Conservation (phyloP, 1,139 yeast genomes). For the Suhomyces bolitotheri region DNA sequence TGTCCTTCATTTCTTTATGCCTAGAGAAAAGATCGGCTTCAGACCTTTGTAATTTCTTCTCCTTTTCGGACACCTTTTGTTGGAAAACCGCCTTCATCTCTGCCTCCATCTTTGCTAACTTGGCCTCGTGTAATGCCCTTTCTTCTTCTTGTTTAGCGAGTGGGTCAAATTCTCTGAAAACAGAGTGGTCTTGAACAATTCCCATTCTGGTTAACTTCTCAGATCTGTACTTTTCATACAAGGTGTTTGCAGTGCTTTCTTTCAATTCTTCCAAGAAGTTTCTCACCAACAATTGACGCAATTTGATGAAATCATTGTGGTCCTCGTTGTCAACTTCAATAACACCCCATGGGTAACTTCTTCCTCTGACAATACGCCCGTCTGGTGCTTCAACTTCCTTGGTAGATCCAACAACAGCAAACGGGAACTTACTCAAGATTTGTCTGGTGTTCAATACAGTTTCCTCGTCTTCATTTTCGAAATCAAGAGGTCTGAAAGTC, state of each 20-base stretch:
- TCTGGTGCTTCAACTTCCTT: conserved; percentile 68
- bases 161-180: conserved; percentile 94
- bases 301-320: conserved; percentile 89
- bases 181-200: conserved; percentile 87
- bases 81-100: conserved; percentile 98
- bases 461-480: conserved; percentile 87
- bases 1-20: conserved; percentile 97
- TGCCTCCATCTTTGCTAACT: conserved; percentile 89
- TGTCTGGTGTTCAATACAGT: conserved; percentile 63
- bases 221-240: conserved; percentile 89
- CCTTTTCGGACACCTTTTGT: conserved; percentile 95
- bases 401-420: conserved; percentile 93
- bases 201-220: conserved; percentile 81
- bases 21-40: conserved; percentile 95
- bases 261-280: conserved; percentile 92
- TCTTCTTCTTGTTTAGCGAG: conserved; percentile 92
- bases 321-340: conserved; percentile 94
- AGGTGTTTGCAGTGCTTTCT: conserved; percentile 72
- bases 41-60: conserved; percentile 92
- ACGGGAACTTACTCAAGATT: conserved; percentile 75
- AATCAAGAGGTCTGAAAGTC: conserved; percentile 75
- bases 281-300: conserved; percentile 87
- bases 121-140: conserved; percentile 88
- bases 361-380: conserved; percentile 86
- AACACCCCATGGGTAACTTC: conserved; percentile 97